A percentile compares a stretch with the other conserved stretches of the same genome.
phyloP scores from a whole-genome alignment of 352 stramenopile genomes.

The Aphanomyces stellatus region DNA sequence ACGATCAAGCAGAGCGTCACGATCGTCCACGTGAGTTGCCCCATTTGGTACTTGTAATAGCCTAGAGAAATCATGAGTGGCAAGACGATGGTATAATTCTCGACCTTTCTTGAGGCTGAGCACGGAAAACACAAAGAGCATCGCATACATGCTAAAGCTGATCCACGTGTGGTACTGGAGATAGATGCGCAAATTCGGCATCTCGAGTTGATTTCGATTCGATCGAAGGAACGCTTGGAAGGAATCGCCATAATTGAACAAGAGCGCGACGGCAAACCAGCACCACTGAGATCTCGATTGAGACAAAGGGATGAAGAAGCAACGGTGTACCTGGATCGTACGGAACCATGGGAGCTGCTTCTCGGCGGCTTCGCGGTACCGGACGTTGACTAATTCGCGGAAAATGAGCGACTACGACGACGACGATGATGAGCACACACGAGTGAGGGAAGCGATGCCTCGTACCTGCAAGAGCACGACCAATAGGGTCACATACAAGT shows the following conservation, averaged over 20 bases:
- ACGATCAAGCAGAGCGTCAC: slow-evolving; percentile 92
- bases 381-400: slow-evolving; percentile 97
- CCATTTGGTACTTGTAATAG: slow-evolving; percentile 94
- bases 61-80: slow-evolving; percentile 27
- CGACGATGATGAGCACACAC: slow-evolving; percentile 41
- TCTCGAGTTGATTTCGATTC: slow-evolving; percentile 32
- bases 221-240: slow-evolving; percentile 78
- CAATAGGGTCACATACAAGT: slow-evolving; percentile 47
- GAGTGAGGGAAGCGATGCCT: neutral
- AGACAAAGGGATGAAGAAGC: neutral
- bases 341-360: slow-evolving; percentile 96
- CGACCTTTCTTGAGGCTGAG: slow-evolving; percentile 87
- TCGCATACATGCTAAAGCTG: slow-evolving; percentile 92
- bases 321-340: slow-evolving; percentile 71
- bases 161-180: slow-evolving; percentile 86
- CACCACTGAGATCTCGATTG: slow-evolving; percentile 71
- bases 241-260: slow-evolving; percentile 93
- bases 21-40: slow-evolving; percentile 96
- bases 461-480: slow-evolving; percentile 19
- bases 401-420: slow-evolving; percentile 87
- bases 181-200: slow-evolving; percentile 74
- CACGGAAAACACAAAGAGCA: slow-evolving; percentile 94
- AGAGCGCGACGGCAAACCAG: slow-evolving; percentile 95
- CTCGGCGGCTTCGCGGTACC: slow-evolving; percentile 91
- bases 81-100: slow-evolving; percentile 9